These are phyloP conservation scores for Starmerella sirachaensis DNA, from an alignment of 805 yeast species.

Conservation along the genomic window DNA sequence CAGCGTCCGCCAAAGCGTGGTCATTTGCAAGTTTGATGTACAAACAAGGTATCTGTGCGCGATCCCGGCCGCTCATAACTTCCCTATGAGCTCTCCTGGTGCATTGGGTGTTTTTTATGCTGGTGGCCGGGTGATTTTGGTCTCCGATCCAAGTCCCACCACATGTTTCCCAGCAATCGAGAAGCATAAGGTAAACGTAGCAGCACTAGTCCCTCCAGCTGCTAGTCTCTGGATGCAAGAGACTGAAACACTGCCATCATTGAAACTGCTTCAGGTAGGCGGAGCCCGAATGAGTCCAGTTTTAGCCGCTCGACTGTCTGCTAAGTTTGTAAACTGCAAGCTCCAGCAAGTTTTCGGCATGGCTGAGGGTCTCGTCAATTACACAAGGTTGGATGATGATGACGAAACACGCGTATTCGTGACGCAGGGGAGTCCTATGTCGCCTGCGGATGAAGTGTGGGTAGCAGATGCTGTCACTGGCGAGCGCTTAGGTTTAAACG, in stretches of 20 bases:
- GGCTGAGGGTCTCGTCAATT: constrained; percentile 19
- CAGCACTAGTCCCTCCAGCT: constrained; percentile 16
- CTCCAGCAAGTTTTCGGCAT: constrained; percentile 18
- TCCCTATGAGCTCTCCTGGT: constrained; percentile 18
- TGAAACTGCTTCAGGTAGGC: constrained; percentile 12
- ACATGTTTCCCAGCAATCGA: constrained; percentile 14
- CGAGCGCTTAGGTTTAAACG: constrained; percentile 1
- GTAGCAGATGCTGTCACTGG: constrained; percentile 12
- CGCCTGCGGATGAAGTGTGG: constrained; percentile 14
- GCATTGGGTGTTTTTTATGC: constrained; percentile 13
- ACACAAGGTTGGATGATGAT: constrained; percentile 13
- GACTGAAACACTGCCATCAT: constrained; percentile 3
- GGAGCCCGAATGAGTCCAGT: constrained; percentile 17
- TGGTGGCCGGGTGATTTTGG: constrained; percentile 13
- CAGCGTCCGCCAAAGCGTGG: constrained; percentile 13
- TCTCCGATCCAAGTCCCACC: constrained; percentile 12
- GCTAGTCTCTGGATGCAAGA: constrained; percentile 17
- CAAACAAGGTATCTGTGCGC: constrained; percentile 8
- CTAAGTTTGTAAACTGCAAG: constrained; percentile 6
- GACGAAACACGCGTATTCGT: constrained; percentile 5
- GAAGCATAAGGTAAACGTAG: constrained; percentile 11
- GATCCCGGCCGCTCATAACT: constrained; percentile 16
- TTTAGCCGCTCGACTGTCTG: constrained; percentile 11
- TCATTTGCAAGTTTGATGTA: constrained; percentile 8
- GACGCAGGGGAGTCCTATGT: constrained; percentile 17